A percentile compares a stretch with the other conserved stretches of the same genome.
phyloP scores from a whole-genome alignment of 139 green algal species.

The Ostreobium quekettii region DNA sequence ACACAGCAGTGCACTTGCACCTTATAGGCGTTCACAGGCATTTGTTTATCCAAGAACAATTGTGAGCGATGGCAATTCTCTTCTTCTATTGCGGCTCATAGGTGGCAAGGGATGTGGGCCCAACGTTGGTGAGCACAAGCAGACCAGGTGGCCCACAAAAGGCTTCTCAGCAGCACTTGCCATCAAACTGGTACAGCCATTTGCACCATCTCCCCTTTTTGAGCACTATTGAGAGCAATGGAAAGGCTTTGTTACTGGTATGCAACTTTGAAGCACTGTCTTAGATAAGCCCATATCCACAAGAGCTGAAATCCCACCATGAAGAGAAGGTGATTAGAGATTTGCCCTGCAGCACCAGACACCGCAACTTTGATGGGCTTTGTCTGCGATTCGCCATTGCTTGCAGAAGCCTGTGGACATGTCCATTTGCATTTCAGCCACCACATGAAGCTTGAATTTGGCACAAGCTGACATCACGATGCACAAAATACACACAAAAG shows the following conservation, averaged over 20 bases:
- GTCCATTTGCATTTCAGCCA: too few relatives aligned
- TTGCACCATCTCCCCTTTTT: not conserved
- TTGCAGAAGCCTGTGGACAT: too few relatives aligned
- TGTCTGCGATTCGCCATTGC: too few relatives aligned
- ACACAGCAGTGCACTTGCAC: too few relatives aligned
- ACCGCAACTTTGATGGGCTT: constrained; percentile 49
- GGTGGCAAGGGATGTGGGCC: too few relatives aligned
- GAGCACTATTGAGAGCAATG: not conserved
- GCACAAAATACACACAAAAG: too few relatives aligned
- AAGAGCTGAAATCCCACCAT: constrained; percentile 49
- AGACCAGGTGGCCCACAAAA: not conserved
- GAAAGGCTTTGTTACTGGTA: not conserved
- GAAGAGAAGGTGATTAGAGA: constrained; percentile 89
- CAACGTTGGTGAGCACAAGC: not conserved
- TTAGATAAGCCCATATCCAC: not conserved
- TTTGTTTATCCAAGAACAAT: too few relatives aligned
- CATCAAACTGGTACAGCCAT: not conserved
- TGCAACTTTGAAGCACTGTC: not conserved
- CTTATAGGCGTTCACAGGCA: too few relatives aligned
- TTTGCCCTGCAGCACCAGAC: constrained; percentile 75
- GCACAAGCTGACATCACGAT: too few relatives aligned
- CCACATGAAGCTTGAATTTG: too few relatives aligned
- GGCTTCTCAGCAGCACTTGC: not conserved
- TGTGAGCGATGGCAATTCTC: too few relatives aligned
- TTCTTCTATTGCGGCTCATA: too few relatives aligned